These are phyloP conservation scores for Craterostigma plantagineum DNA, from an alignment of 257 asterid species.

Conservation along the genomic window DNA sequence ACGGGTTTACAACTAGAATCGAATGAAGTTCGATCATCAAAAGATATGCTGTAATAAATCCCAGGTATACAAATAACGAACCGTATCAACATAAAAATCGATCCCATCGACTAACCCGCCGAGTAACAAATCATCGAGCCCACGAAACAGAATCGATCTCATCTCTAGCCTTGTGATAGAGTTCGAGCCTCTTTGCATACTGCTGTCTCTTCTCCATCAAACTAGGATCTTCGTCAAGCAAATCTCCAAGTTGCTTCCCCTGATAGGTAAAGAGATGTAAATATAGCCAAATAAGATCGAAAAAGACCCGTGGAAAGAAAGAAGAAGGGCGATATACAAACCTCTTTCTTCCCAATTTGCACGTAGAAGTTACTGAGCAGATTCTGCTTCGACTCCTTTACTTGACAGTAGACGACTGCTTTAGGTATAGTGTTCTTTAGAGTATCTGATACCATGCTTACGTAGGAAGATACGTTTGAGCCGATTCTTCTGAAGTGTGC, in stretches of 20 bases:
- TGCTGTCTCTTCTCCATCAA: slow-evolving; percentile 74
- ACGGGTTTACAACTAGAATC: no score
- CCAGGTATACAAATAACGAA: no score
- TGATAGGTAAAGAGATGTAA: no score
- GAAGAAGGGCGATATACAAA: slow-evolving; percentile 7
- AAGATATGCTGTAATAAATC: no score
- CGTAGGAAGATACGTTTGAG: slow-evolving; percentile 66
- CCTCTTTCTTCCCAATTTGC: slow-evolving; percentile 79
- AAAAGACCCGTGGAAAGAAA: no score
- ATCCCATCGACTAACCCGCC: no score
- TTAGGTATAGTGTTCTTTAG: slow-evolving; percentile 62
- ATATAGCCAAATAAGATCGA: no score
- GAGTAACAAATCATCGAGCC: slow-evolving; percentile 23
- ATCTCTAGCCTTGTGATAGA: slow-evolving; percentile 81
- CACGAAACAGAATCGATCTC: slow-evolving; percentile 67
- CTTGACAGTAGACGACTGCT: slow-evolving; percentile 90
- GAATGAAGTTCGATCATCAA: no score
- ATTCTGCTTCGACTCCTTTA: slow-evolving; percentile 70
- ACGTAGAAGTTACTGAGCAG: slow-evolving; percentile 55
- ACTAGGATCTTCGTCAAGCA: slow-evolving; percentile 77
- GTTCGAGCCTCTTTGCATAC: slow-evolving; percentile 60
- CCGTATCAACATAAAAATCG: no score
- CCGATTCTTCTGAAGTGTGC: slow-evolving; percentile 86
- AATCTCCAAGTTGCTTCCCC: slow-evolving; percentile 51
- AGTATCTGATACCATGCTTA: slow-evolving; percentile 53